A percentile compares a stretch with the other conserved stretches of the same genome.
Conservation (phyloP, 2,329 filamentous ascomycete genomes). For the Dryadomyces quercivorus region DNA sequence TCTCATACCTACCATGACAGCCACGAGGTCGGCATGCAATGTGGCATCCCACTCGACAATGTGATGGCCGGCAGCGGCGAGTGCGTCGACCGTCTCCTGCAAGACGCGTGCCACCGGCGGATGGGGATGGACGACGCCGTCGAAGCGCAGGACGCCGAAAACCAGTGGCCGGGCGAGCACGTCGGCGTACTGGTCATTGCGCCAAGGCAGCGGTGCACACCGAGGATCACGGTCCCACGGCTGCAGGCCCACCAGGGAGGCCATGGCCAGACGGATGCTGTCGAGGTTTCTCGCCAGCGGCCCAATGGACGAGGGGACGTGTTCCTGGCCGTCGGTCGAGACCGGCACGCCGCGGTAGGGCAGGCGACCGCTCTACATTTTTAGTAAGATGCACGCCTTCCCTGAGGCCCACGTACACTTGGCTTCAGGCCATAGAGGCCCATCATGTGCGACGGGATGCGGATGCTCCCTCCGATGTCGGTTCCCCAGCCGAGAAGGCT, state of each 20-base stretch:
- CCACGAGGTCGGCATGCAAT: constrained; percentile 35
- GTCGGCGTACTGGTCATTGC: constrained; percentile 22
- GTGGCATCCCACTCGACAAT: constrained; percentile 38
- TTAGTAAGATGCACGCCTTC: no score
- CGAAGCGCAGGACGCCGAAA: constrained; percentile 6
- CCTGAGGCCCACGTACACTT: no score
- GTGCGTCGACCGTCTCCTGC: constrained; percentile 29
- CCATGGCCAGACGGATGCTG: constrained; percentile 38
- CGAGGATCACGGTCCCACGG: constrained; percentile 57
- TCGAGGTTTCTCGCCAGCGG: constrained; percentile 45
- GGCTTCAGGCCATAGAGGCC: constrained; percentile 21
- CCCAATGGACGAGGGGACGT: constrained; percentile 43
- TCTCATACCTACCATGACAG: not conserved
- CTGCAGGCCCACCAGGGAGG: constrained; percentile 39
- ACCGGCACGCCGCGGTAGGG: constrained; percentile 41
- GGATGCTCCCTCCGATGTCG: constrained; percentile 18
- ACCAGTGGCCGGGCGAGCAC: constrained; percentile 19
- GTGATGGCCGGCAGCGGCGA: constrained; percentile 34
- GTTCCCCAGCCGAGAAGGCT: constrained; percentile 34
- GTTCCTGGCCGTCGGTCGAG: constrained; percentile 10
- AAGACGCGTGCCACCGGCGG: constrained; percentile 47
- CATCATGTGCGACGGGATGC: constrained; percentile 22
- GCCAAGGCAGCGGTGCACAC: constrained; percentile 53
- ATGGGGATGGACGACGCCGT: constrained; percentile 34
- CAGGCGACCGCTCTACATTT: constrained; percentile 25